Evolutionary conservation across 75 land plant genomes (phyloP).

Genomic region (Picea sitchensis): DNA sequence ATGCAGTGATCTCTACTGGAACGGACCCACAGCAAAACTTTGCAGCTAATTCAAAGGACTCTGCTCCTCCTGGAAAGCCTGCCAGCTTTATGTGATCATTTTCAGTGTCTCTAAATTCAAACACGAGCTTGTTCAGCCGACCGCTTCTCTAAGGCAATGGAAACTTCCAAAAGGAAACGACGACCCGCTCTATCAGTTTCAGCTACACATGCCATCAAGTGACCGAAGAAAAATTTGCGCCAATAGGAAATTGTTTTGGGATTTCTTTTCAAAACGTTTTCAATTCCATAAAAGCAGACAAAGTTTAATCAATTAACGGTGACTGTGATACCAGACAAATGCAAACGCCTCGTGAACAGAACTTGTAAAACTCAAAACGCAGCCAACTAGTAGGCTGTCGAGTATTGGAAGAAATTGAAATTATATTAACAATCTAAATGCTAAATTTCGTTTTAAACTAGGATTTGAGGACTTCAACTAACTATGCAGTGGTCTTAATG

Average conservation of each 20-base stretch:
- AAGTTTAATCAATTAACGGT: too few species aligned
- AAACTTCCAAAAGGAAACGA: constrained; percentile 34
- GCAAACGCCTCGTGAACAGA: too few species aligned
- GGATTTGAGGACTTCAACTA: too few species aligned
- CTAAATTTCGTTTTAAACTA: not conserved
- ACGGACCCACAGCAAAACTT: constrained; percentile 72
- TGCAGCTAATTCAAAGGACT: constrained; percentile 69
- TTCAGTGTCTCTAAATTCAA: constrained; percentile 54
- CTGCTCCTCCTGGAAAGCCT: constrained; percentile 67
- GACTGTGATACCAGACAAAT: too few species aligned
- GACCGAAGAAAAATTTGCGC: too few species aligned
- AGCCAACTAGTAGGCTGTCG: too few species aligned
- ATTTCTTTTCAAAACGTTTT: too few species aligned
- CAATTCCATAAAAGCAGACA: too few species aligned
- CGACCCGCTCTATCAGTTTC: not conserved
- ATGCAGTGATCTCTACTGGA: constrained; percentile 66
- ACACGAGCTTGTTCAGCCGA: constrained; percentile 65
- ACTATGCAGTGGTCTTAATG: too few species aligned
- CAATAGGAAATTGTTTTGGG: too few species aligned
- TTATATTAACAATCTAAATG: not conserved
- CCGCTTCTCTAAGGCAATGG: constrained; percentile 85
- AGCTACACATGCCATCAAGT: too few species aligned
- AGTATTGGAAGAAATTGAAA: not conserved
- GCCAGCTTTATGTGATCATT: constrained; percentile 40
- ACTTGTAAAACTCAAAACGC: too few species aligned